Evolutionary conservation across 2,329 filamentous ascomycete genomes (phyloP).

Genomic region (Escovopsis sp.): DNA sequence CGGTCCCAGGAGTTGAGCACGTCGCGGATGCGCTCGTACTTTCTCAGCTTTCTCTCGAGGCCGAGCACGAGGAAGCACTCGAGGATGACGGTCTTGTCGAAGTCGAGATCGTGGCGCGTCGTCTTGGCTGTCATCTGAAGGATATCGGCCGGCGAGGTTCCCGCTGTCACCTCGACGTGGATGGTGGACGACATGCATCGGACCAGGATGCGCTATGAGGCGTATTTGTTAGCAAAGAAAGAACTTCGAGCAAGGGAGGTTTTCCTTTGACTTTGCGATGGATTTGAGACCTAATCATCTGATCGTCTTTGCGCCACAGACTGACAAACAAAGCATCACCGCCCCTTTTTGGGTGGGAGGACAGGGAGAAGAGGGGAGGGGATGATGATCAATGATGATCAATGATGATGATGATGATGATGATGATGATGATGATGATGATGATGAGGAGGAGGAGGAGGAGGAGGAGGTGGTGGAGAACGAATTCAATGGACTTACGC

Average conservation of each 20-base stretch:
- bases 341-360: too few relatives aligned
- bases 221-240: neutral
- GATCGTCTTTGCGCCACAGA: too few relatives aligned
- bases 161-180: conserved; percentile 54
- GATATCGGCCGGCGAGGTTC: conserved; percentile 62
- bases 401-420: conserved; percentile 1
- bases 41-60: conserved; percentile 66
- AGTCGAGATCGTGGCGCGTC: conserved; percentile 49
- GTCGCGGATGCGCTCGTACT: conserved; percentile 75
- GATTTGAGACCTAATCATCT: too few relatives aligned
- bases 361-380: too few relatives aligned
- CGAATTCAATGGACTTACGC: conserved; percentile 34
- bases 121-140: conserved; percentile 50
- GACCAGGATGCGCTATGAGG: conserved; percentile 50
- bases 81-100: conserved; percentile 52
- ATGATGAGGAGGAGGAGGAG: neutral
- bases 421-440: neutral
- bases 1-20: conserved; percentile 87
- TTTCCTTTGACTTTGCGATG: too few relatives aligned
- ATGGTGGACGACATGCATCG: conserved; percentile 56
- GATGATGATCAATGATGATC: too few relatives aligned
- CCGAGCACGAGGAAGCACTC: conserved; percentile 65
- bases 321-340: too few relatives aligned
- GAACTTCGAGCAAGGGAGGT: too few relatives aligned
- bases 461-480: conserved; percentile 3